Base-by-base conservation (phyloP, 192 early-diverging fungal genomes). In the Phycomyces blakesleeanus region DNA sequence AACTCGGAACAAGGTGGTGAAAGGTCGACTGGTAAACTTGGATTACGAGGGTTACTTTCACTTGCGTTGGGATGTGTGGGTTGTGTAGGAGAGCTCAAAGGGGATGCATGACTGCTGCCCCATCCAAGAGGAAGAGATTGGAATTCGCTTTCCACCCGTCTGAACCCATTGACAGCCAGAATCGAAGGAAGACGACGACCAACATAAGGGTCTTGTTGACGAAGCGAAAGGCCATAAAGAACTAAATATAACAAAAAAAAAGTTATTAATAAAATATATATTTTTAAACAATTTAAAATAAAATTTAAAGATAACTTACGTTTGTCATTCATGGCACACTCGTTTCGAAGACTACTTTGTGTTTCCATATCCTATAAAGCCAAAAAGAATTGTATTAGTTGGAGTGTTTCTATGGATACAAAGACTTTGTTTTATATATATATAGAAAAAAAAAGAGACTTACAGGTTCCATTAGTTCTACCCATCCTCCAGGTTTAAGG, bases 401-500 rank as follows among this genome's bases (percentile, higher is more conserved):
- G n/a, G n/a, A n/a, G n/a, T n/a, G n/a, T n/a, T n/a, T n/a, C n/a
- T n/a, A n/a, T n/a, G n/a, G n/a, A n/a, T n/a, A n/a, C n/a, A n/a
- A n/a, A n/a, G n/a, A n/a, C n/a, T n/a, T n/a, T n/a, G n/a, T n/a
- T n/a, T n/a, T n/a, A n/a, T n/a, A n/a, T n/a, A n/a, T n/a, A n/a
- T n/a, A n/a, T n/a, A n/a, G n/a, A n/a, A n/a, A n/a, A n/a, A n/a
- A n/a, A n/a, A n/a, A n/a, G n/a, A n/a, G 0, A 41, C 53, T 63
- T 63, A 55, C 63, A 27, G 68, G 68, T 51, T 83, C 77, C 41
- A 81, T 67, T 0, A 79, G 68, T 51, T 84, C 80, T 1, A 84
- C 47, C 59, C 67, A 79, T 0, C 82, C 82, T 59, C 78, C 82
- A 41, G 82, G 82, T 52, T 79, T 79, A 21, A 81, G 49, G n/a